Evolutionary conservation across 305 asterid genomes (phyloP).

Genomic region (Stenogyne calaminthoides): DNA sequence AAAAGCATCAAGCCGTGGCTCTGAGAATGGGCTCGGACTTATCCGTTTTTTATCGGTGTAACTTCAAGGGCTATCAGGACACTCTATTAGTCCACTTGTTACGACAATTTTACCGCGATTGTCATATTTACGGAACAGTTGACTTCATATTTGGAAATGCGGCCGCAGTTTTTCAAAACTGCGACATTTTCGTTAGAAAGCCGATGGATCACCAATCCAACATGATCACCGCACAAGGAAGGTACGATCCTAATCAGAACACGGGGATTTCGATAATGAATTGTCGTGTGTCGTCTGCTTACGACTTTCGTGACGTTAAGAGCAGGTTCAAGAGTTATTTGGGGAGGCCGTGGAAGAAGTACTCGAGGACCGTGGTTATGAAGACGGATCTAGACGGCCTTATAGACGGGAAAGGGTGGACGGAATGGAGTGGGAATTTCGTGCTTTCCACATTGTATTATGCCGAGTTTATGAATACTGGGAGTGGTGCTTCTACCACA

Average conservation of each 20-base stretch:
- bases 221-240: conserved; percentile 72
- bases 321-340: conserved; percentile 47
- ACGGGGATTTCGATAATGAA: conserved; percentile 58
- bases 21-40: conserved; percentile 53
- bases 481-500: conserved; percentile 52
- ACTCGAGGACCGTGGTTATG: conserved; percentile 57
- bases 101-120: conserved; percentile 70
- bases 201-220: conserved; percentile 66
- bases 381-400: conserved; percentile 61
- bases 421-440: conserved; percentile 57
- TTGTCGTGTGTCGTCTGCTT: conserved; percentile 46
- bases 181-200: conserved; percentile 51
- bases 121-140: conserved; percentile 59
- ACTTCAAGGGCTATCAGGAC: conserved; percentile 74
- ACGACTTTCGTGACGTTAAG: conserved; percentile 33
- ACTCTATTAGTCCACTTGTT: conserved; percentile 58
- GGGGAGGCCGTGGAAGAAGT: conserved; percentile 73
- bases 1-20: conserved; percentile 77
- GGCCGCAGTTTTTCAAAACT: conserved; percentile 54
- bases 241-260: conserved; percentile 53
- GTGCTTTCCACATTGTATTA: conserved; percentile 68
- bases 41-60: conserved; percentile 63
- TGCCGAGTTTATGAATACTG: conserved; percentile 67
- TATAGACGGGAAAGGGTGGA: conserved; percentile 62
- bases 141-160: conserved; percentile 83